Evolutionary conservation across 2,329 filamentous ascomycete species (phyloP), one percentile per base, ranked within the genome.

Genomic region (Fusarium kyushuense): DNA sequence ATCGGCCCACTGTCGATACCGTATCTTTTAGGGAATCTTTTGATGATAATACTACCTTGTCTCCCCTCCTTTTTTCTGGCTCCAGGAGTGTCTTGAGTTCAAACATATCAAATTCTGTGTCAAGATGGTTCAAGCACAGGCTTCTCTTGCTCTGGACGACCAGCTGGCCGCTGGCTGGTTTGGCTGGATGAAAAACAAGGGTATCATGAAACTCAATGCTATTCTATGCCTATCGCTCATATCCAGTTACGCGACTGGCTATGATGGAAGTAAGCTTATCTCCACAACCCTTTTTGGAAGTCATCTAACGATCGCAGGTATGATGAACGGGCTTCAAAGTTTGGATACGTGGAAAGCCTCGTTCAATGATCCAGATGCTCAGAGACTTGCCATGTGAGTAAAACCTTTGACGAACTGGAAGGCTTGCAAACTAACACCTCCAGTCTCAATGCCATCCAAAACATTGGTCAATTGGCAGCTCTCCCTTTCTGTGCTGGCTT

Each of bases 41-140:
- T 19, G 27, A 45, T 45, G 46, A 61, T 61, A 61, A 62, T 61
- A 45, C 56, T 54, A 61, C 58, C 46, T 54, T 54, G 17, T 19
- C 57, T 60, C 58, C 46, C 45, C 38, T 54, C 53, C n/a, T n/a
- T 30, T 30, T 60, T 33, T 25, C 17, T 16, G 21, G 32, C 27
- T 40, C 4, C 12, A 30, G 40, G 23, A 25, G 17, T 29, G 41
- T 30, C 42, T 30, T 45, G n/a, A 30, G 17, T 33, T 33, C 32
- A 52, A 27, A 38, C 42, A 29, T 16, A 45, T 16, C 41, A 30
- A 21, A 29, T 7, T n/a, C 42, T 6, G 10, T 3, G 29, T 46
- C 58, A 41, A 21, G n/a, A 62, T 62, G 58, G 58, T 45, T 46
- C 56, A 61, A 43, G 55, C 46, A 61, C 58, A 62, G 33, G 46